phyloP scores from a whole-genome alignment of 768 basidiomycete genomes.

The Amanita thiersii region DNA sequence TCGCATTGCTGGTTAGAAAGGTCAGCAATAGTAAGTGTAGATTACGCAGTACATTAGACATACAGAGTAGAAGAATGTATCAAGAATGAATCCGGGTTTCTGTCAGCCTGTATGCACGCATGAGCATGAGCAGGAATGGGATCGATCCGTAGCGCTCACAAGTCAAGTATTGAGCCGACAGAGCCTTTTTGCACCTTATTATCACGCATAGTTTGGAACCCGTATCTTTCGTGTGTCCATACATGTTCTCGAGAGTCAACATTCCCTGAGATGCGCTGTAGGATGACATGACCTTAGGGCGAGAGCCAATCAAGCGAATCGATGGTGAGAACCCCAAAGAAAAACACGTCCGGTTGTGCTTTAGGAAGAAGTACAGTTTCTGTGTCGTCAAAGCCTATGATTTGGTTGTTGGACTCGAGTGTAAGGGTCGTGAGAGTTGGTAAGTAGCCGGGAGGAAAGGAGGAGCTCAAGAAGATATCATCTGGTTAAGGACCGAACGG shows the following conservation, averaged over 20 bases:
- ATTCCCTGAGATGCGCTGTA: slow-evolving; percentile 36
- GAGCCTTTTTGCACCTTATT: slow-evolving; percentile 32
- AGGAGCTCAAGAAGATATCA: not conserved
- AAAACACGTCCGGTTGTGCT: slow-evolving; percentile 25
- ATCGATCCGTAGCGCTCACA: slow-evolving; percentile 11
- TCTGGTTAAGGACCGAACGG: slow-evolving; percentile 6
- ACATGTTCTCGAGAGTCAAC: slow-evolving; percentile 28
- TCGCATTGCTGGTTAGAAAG: slow-evolving; percentile 1
- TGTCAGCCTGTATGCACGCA: slow-evolving; percentile 12
- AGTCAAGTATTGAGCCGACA: slow-evolving; percentile 29
- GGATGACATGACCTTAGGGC: slow-evolving; percentile 25
- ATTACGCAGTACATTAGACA: not conserved
- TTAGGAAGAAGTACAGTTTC: slow-evolving; percentile 26
- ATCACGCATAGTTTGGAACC: slow-evolving; percentile 28
- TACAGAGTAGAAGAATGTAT: slow-evolving; percentile 11
- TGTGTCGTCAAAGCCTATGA: slow-evolving; percentile 34
- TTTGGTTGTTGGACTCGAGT: not conserved
- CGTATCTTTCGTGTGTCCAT: slow-evolving; percentile 15
- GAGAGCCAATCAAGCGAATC: slow-evolving; percentile 41
- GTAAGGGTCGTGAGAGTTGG: slow-evolving; percentile 1
- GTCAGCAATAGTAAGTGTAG: not conserved
- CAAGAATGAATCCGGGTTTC: slow-evolving; percentile 13
- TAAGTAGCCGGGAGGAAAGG: not conserved
- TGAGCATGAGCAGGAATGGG: not conserved
- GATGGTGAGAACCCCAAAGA: slow-evolving; percentile 46